Percentiles rank a stretch among this genome's conserved stretches.
Evolutionary conservation across 208 protist genomes (phyloP).

Genomic region (Endotrypanum monterogeii): DNA sequence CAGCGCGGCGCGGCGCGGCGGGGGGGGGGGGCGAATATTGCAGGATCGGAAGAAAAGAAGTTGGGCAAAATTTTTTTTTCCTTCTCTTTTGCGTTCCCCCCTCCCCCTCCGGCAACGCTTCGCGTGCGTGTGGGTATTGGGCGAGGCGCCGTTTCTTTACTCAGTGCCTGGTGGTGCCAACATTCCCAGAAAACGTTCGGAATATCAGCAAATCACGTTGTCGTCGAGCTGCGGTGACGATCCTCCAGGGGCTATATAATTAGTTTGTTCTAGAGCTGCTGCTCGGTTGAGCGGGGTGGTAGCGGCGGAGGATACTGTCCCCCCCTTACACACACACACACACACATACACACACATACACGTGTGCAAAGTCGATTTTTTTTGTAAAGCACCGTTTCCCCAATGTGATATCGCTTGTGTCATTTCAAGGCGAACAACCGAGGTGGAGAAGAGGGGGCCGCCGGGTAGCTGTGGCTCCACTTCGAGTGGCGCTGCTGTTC

Average conservation of each 20-base stretch:
- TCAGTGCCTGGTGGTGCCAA: neutral
- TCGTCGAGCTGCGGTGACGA: neutral
- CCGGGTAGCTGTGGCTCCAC: neutral
- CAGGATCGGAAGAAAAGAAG: neutral
- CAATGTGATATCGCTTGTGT: neutral
- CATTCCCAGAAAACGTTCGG: too few relatives aligned
- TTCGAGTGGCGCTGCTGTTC: neutral
- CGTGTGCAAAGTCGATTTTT: too few relatives aligned
- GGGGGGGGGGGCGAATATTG: neutral
- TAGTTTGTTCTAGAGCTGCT: slow-evolving; percentile 34
- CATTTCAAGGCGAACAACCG: neutral
- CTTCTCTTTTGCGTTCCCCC: slow-evolving; percentile 4
- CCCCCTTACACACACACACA: too few relatives aligned
- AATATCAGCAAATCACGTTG: neutral
- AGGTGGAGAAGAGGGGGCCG: neutral
- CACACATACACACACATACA: too few relatives aligned
- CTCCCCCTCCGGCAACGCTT: slow-evolving; percentile 14
- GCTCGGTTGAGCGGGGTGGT: slow-evolving; percentile 36
- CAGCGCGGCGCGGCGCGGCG: neutral
- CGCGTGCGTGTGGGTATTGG: neutral
- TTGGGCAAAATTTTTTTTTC: neutral
- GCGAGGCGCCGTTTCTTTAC: neutral
- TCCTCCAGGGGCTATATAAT: neutral
- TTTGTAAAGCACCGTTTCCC: neutral
- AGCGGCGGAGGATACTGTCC: slow-evolving; percentile 14